These are phyloP conservation scores for Ulota crispa DNA, from an alignment of 225 moss, liverwort and hornwort species.

Conservation along the genomic window DNA sequence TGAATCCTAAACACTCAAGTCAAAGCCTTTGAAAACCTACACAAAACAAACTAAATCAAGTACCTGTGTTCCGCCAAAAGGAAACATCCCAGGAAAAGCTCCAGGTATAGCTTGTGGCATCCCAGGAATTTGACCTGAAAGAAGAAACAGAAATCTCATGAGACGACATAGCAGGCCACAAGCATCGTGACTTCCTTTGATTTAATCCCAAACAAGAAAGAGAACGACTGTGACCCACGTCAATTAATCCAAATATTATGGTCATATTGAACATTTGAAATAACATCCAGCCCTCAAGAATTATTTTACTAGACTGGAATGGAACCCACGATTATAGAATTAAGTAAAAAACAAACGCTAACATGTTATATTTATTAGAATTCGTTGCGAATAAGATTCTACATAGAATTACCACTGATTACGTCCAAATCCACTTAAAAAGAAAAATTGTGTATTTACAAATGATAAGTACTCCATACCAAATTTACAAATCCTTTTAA, in stretches of 20 bases:
- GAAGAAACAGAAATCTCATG: conserved; percentile 11
- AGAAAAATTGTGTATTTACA: conserved; percentile 19
- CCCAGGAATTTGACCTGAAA: conserved; percentile 83
- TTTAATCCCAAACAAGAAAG: background rate
- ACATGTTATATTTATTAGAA: conserved; percentile 14
- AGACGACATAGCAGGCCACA: background rate
- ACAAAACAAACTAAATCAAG: conserved; percentile 11
- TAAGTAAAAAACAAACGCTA: background rate
- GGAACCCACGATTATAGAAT: background rate
- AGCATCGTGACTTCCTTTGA: background rate
- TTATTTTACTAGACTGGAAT: background rate
- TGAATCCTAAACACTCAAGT: background rate
- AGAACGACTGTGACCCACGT: background rate
- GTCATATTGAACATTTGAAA: conserved; percentile 6
- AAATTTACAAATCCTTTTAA: conserved; percentile 25
- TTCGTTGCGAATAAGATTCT: conserved; percentile 1
- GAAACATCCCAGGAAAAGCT: conserved; percentile 84
- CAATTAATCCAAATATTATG: conserved; percentile 8
- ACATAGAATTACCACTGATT: conserved; percentile 18
- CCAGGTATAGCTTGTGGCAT: conserved; percentile 75
- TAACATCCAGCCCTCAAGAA: conserved; percentile 1
- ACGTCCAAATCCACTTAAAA: conserved; percentile 23
- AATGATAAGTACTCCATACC: conserved; percentile 30
- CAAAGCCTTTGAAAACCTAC: conserved; percentile 7
- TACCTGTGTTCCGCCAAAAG: conserved; percentile 89